Evolutionary conservation across 2,329 filamentous ascomycete genomes (phyloP).

Genomic region (Nemania sp.): DNA sequence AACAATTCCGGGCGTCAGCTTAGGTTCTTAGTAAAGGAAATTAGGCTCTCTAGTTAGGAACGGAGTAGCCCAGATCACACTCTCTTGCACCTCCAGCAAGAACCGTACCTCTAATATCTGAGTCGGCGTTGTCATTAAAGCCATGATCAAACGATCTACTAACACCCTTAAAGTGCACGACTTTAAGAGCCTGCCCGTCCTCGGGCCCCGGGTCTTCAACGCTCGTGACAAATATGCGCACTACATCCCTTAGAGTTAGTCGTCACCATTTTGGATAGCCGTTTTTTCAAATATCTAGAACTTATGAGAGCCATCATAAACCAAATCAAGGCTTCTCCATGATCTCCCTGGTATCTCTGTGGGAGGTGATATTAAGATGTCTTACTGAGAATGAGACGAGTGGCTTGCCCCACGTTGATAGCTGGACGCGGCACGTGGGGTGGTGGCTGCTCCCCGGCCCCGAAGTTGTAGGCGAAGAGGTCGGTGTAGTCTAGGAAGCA

Average conservation of each 20-base stretch:
- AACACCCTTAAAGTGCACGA: constrained; percentile 69
- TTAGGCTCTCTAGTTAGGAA: not conserved
- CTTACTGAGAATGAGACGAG: not conserved
- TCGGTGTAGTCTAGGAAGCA: constrained; percentile 69
- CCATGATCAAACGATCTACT: constrained; percentile 64
- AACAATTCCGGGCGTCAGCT: no score
- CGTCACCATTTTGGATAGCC: no score
- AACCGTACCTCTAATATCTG: constrained; percentile 61
- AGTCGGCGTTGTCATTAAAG: constrained; percentile 71
- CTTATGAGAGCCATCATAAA: no score
- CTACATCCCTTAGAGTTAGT: no score
- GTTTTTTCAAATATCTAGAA: no score
- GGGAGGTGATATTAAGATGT: no score
- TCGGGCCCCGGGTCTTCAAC: constrained; percentile 62
- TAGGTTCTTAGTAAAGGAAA: not conserved
- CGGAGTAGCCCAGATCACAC: not conserved
- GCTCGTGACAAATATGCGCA: constrained; percentile 65
- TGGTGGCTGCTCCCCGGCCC: constrained; percentile 45
- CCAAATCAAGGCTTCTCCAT: no score
- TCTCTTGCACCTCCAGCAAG: constrained; percentile 33
- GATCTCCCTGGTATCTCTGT: no score
- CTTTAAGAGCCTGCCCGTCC: constrained; percentile 61
- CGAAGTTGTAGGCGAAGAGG: constrained; percentile 73
- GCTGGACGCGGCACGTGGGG: constrained; percentile 52
- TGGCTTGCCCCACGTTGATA: constrained; percentile 61